Evolutionary conservation across 306 rosid genomes (phyloP).

Genomic region (Echinosophora koreensis): DNA sequence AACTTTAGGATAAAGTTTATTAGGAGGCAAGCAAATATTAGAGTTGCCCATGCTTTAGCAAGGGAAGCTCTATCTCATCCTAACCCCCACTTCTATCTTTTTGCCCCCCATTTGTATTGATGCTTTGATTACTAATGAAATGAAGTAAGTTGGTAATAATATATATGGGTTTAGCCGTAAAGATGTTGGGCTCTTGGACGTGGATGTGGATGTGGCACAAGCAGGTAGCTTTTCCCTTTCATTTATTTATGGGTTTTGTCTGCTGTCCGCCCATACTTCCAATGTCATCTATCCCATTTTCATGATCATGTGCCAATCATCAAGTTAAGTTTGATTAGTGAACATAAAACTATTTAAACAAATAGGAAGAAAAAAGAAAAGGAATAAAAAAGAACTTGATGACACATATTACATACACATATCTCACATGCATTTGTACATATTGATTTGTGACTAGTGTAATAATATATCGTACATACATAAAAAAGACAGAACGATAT

Average conservation of each 20-base stretch:
- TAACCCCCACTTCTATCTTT: too few species aligned
- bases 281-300: slow-evolving; percentile 18
- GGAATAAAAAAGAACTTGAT: neutral
- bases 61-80: too few species aligned
- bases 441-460: neutral
- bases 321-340: neutral
- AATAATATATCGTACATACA: slow-evolving; percentile 54
- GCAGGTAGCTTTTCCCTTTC: neutral
- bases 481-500: slow-evolving; percentile 48
- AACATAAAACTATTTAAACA: slow-evolving; percentile 16
- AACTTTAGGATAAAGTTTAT: too few species aligned
- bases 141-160: too few species aligned
- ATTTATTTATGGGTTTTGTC: slow-evolving; percentile 14
- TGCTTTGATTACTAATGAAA: too few species aligned
- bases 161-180: slow-evolving; percentile 4
- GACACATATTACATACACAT: neutral
- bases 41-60: too few species aligned
- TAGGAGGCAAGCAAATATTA: too few species aligned
- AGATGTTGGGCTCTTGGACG: neutral
- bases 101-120: too few species aligned
- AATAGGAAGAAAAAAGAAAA: neutral
- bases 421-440: slow-evolving; percentile 47
- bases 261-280: neutral
- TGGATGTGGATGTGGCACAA: neutral
- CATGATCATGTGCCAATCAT: slow-evolving; percentile 28